A percentile compares a stretch with the other conserved stretches of the same genome.
Conservation (phyloP, 106 monocot genomes). For the Platanthera guangdongensis region DNA sequence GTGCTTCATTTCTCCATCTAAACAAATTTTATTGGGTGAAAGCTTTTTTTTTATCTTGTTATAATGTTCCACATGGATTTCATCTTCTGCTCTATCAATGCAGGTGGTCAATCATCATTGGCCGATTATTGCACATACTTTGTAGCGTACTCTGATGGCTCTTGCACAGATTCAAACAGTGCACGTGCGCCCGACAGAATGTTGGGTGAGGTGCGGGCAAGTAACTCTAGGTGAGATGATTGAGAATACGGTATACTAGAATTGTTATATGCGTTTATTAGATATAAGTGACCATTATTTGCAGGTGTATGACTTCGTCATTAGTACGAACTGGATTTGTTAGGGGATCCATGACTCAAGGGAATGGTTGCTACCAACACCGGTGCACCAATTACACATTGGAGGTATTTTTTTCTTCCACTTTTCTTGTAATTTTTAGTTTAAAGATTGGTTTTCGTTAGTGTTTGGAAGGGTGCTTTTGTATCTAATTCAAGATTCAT, state of each 20-base stretch:
- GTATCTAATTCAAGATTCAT: neutral
- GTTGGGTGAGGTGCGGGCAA: slow-evolving; percentile 95
- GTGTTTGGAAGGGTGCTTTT: neutral
- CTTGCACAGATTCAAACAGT: slow-evolving; percentile 88
- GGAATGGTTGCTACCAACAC: slow-evolving; percentile 99
- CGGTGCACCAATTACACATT: slow-evolving; percentile 62
- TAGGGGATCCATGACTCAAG: slow-evolving; percentile 90
- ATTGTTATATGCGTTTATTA: slow-evolving; percentile 1
- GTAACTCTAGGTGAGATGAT: slow-evolving; percentile 72
- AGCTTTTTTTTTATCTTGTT: neutral
- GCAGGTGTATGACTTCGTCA: slow-evolving; percentile 94
- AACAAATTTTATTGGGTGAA: neutral
- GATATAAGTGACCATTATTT: neutral
- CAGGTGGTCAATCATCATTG: slow-evolving; percentile 98
- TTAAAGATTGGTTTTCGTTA: neutral
- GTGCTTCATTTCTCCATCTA: neutral
- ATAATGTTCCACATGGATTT: neutral
- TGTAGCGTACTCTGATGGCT: slow-evolving; percentile 99
- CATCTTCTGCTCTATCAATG: slow-evolving; percentile 9
- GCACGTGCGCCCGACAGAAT: slow-evolving; percentile 89
- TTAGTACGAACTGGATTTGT: slow-evolving; percentile 98
- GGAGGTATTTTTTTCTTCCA: slow-evolving; percentile 41
- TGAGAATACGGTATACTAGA: neutral
- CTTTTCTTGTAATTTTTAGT: neutral
- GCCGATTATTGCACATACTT: slow-evolving; percentile 99